A percentile compares a stretch with the other conserved stretches of the same genome.
phyloP scores from a whole-genome alignment of 2,329 filamentous ascomycete species.

The Bimuria novae-zelandiae region DNA sequence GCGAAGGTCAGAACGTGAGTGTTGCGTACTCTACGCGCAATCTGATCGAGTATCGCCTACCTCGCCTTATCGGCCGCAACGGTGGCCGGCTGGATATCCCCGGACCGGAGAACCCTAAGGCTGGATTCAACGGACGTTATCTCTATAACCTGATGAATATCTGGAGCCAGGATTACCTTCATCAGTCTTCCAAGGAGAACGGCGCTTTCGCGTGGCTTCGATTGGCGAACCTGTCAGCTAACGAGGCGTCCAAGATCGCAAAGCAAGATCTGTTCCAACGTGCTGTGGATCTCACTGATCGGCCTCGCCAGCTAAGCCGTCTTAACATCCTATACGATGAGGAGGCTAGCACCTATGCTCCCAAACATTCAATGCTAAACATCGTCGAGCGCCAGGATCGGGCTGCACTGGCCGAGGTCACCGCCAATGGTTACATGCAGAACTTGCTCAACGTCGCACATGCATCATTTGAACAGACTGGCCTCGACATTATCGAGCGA shows the following conservation, averaged over 20 bases:
- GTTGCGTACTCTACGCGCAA: constrained; percentile 89
- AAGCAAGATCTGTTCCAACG: constrained; percentile 75
- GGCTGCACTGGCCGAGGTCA: constrained; percentile 69
- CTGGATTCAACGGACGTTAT: constrained; percentile 80
- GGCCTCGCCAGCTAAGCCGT: constrained; percentile 63
- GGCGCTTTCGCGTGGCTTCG: constrained; percentile 86
- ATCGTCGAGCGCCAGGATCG: constrained; percentile 73
- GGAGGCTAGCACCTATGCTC: constrained; percentile 69
- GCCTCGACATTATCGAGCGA: constrained; percentile 78
- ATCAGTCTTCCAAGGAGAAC: constrained; percentile 62
- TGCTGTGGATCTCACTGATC: constrained; percentile 62
- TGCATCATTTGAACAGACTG: constrained; percentile 67
- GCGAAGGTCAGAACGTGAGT: constrained; percentile 79
- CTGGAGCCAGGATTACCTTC: constrained; percentile 80
- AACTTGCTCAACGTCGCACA: constrained; percentile 80
- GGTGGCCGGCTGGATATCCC: constrained; percentile 76
- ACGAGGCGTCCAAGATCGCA: constrained; percentile 72
- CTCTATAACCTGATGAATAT: constrained; percentile 86
- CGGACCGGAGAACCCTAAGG: constrained; percentile 71
- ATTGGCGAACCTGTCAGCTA: constrained; percentile 77
- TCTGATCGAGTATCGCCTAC: constrained; percentile 81
- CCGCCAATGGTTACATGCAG: constrained; percentile 71
- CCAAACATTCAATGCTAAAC: constrained; percentile 79
- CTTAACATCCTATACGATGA: constrained; percentile 71
- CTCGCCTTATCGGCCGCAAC: constrained; percentile 79